A percentile compares a stretch with the other conserved stretches of the same genome.
Conservation (phyloP, 1,284 basidiomycete species). For the Malassezia arunalokei region DNA sequence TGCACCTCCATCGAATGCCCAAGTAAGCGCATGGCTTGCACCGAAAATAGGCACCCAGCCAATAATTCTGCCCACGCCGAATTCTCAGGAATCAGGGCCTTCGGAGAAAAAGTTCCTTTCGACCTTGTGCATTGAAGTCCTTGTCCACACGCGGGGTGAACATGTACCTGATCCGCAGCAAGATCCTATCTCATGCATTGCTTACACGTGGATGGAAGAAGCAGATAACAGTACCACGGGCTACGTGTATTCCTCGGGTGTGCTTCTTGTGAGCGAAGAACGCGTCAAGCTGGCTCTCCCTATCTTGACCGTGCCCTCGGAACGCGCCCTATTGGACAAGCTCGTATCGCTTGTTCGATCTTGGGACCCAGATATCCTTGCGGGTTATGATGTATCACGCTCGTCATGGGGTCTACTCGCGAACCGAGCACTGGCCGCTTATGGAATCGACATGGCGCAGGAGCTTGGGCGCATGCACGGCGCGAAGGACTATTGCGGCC, state of each 20-base stretch:
- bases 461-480: slow-evolving; percentile 43
- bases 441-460: slow-evolving; percentile 34
- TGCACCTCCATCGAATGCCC: slow-evolving; percentile 17
- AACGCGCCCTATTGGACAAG: slow-evolving; percentile 71
- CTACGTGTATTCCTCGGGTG: slow-evolving; percentile 5
- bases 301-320: slow-evolving; percentile 53
- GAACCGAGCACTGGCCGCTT: slow-evolving; percentile 52
- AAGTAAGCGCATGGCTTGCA: neutral
- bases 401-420: slow-evolving; percentile 81
- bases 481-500: slow-evolving; percentile 51
- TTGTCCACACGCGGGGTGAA: slow-evolving; percentile 51
- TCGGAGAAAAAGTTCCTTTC: slow-evolving; percentile 52
- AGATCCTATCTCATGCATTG: slow-evolving; percentile 62
- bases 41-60: neutral
- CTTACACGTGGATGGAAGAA: slow-evolving; percentile 58
- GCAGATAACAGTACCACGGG: slow-evolving; percentile 25
- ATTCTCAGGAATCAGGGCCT: neutral
- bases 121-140: slow-evolving; percentile 52
- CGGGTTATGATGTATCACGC: slow-evolving; percentile 81
- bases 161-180: slow-evolving; percentile 60
- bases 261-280: slow-evolving; percentile 21
- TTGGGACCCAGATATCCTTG: slow-evolving; percentile 78
- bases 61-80: no score
- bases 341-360: slow-evolving; percentile 64
- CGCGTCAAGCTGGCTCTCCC: slow-evolving; percentile 24